Evolutionary conservation across 768 basidiomycete genomes (phyloP), one percentile per base, ranked within the genome.

Genomic region (Phaeotremella fagi): DNA sequence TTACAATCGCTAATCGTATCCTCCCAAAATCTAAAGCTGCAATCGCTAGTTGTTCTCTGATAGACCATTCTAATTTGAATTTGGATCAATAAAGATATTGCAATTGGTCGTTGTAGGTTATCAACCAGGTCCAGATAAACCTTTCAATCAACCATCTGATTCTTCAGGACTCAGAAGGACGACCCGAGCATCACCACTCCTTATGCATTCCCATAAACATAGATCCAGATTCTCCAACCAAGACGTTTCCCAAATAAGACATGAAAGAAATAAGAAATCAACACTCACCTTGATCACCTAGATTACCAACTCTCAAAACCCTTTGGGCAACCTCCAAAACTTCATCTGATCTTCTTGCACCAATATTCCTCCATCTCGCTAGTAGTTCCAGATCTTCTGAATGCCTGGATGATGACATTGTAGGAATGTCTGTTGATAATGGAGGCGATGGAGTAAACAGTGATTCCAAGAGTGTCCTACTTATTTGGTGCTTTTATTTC

Each of bases 11-110:
- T 7, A 61, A 45, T 15, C 52, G 35, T 12, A 63, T 48, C 42
- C 57, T 49, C 22, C 68, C 70, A 37, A 71, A 38, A 55, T 74
- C 72, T 24, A 74, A 36, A 3, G 72, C 72, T 16, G 72, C 72
- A 18, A 74, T 66, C n/a, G 62, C 69, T 16, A 73, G 47, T 47
- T 76, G 75, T 48, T 76, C 75, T 16, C 73, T 43, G 3, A 74
- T 58, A 22, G 63, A 57, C 70, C 71, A 75, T 64, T 76, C 75
- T 73, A 55, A 38, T 33, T 33, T 33, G 31, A 33, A n/a, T n/a
- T n/a, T n/a, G 31, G 27, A 33, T 50, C 48, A n/a, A 37, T 26
- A 27, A 22, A 33, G 31, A 7, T 16, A 33, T 16, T 33, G 7
- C 31, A 33, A 33, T 33, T 33, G 31, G 16, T 16, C 31, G 16